A percentile compares a stretch with the other conserved stretches of the same genome.
These are phyloP conservation scores for Amphibolis antarctica DNA, from an alignment of 106 monocot species.

Conservation along the genomic window DNA sequence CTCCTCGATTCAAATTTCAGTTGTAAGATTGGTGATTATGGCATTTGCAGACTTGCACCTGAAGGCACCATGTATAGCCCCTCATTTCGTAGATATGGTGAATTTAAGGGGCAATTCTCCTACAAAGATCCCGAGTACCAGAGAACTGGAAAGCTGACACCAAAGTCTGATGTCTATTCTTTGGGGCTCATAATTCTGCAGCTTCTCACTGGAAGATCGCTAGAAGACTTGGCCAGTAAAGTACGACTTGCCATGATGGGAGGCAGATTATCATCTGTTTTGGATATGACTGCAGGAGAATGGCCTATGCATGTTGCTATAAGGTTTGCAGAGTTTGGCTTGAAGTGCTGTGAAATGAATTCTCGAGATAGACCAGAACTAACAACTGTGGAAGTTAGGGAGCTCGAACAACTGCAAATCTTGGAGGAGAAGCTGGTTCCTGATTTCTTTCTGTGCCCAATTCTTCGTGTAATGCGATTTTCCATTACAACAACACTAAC, in stretches of 20 bases:
- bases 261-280: conserved; percentile 27
- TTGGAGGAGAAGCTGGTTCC: conserved; percentile 49
- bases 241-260: conserved; percentile 30
- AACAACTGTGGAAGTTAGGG: conserved; percentile 42
- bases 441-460: conserved; percentile 61
- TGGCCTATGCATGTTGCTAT: conserved; percentile 47
- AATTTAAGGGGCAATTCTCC: conserved; percentile 26
- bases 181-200: conserved; percentile 68
- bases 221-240: conserved; percentile 33
- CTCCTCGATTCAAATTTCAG: conserved; percentile 42
- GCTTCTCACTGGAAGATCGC: conserved; percentile 52
- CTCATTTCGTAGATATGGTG: conserved; percentile 16
- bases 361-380: conserved; percentile 31
- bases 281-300: conserved; percentile 60
- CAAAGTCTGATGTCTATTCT: conserved; percentile 63
- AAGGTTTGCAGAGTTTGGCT: conserved; percentile 60
- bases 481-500: neutral
- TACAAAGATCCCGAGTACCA: conserved; percentile 52
- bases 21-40: conserved; percentile 53
- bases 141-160: conserved; percentile 22
- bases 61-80: conserved; percentile 16
- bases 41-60: conserved; percentile 31
- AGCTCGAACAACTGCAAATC: conserved; percentile 37
- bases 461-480: conserved; percentile 41
- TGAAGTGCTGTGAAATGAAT: conserved; percentile 37